Evolutionary conservation across 75 land plant genomes (phyloP), one percentile per base, ranked within the genome.

Genomic region (Picea sitchensis): DNA sequence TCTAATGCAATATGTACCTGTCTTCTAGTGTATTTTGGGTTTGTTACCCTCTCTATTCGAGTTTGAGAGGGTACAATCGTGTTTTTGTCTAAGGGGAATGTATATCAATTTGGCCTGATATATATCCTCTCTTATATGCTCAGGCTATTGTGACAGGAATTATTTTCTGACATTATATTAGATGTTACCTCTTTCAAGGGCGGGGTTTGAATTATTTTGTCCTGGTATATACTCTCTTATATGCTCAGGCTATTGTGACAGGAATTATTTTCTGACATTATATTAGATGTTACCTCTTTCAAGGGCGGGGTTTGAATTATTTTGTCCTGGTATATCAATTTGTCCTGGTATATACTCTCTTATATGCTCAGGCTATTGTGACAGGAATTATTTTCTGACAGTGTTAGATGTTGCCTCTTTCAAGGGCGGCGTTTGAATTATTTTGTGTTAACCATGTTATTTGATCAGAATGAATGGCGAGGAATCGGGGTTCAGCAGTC

Each of bases 401-500:
- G 1, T 51, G 9, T 7, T 51, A 51, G 54, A 51, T 51, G 54
- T 51, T 8, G 1, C 26, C 26, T 26, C 26, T 6, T 47, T 6
- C 51, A 47, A 47, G 8, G 54, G 9, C 8, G 54, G 54, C 8
- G 54, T 47, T 47, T 47, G 54, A 51, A 51, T 51, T 51, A 51
- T 51, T 51, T 51, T 51, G 56, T 51, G 56, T 11, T 5, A 47
- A 47, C 51, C 9, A 9, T 9, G 56, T 11, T 67, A 15, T 59
- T 58, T 67, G 18, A 68, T 21, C 72, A 92, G 94, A 90, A 90
- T 80, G 95, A 92, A 60, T 94, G 96, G 96, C 84, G 95, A 73
- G 96, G 87, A 8, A 83, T 94, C 47, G 96, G 96, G 11, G 96
- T 94, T 36, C 96, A 94, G 85, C 96, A 94, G 86, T 92, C 95